Evolutionary conservation across 768 basidiomycete species (phyloP), one percentile per base, ranked within the genome.

Genomic region (Kwoniella shandongensis): DNA sequence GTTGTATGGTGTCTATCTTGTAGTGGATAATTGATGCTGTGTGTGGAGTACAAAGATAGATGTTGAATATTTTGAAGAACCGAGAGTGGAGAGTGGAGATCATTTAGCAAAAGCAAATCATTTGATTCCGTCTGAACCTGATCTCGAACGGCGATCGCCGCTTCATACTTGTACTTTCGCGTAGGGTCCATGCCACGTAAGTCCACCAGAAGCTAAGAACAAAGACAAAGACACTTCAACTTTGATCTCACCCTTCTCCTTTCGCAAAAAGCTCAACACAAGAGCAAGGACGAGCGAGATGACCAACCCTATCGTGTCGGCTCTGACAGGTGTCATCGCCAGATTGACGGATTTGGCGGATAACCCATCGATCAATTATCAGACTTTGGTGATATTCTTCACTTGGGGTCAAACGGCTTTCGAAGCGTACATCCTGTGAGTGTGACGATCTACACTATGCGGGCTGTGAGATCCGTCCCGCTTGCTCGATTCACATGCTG

Each of bases 381-480:
- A 89, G 72, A 76, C 81, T 54, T 87, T 87, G 68, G 87, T 91
- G n/a, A 85, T 92, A 60, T 70, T 77, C 23, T 86, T 86, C 64
- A 86, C 89, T 3, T 89, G 88, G 85, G 77, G 78, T 17, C 85
- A 90, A 15, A 85, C 86, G n/a, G 76, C 87, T 13, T 94, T 92
- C 60, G 92, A 97, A 75, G 85, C 85, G 1, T 93, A 89, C 74
- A 82, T 97, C 36, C 72, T 89, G 91, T 94, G 67, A 65, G 89
- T 81, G 44, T 26, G 4, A 5, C 17, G 23, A 3, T 26, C 3
- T 41, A 40, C 20, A 8, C 22, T 30, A 26, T 20, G 12, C n/a
- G 8, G 11, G 7, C 25, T 3, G 11, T 42, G 18, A 23, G 7
- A 42, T 6, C 8, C 41, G n/a, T 42, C 7, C 17, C 20, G 15